Evolutionary conservation across 192 early-diverging fungal genomes (phyloP).

Genomic region (Chytriomyces sp.): DNA sequence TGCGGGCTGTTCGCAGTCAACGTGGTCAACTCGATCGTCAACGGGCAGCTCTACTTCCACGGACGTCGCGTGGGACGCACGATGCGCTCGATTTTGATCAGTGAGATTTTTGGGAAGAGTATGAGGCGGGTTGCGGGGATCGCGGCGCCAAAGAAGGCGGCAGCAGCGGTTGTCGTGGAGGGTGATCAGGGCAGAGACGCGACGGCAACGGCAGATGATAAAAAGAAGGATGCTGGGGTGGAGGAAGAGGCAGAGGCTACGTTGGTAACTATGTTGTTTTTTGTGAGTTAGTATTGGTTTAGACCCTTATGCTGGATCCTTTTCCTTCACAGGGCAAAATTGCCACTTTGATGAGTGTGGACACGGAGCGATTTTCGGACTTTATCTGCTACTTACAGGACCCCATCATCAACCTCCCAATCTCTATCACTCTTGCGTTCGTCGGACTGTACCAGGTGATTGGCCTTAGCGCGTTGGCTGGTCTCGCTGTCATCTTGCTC

Average conservation of each 20-base stretch:
- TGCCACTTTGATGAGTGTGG: slow-evolving; percentile 50
- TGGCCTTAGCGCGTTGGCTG: slow-evolving; percentile 38
- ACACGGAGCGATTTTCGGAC: slow-evolving; percentile 40
- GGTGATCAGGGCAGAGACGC: not conserved
- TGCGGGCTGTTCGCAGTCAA: slow-evolving; percentile 37
- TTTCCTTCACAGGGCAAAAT: slow-evolving; percentile 38
- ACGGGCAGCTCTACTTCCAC: slow-evolving; percentile 49
- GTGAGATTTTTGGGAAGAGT: slow-evolving; percentile 51
- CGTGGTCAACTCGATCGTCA: slow-evolving; percentile 32
- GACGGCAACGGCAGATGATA: slow-evolving; percentile 3
- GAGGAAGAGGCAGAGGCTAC: slow-evolving; percentile 37
- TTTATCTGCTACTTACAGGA: slow-evolving; percentile 39
- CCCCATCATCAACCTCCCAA: slow-evolving; percentile 20
- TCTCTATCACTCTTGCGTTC: slow-evolving; percentile 31
- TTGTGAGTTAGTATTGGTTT: not conserved
- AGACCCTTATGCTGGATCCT: not conserved
- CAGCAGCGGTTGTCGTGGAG: slow-evolving; percentile 8
- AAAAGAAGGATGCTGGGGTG: slow-evolving; percentile 8
- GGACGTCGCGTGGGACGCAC: slow-evolving; percentile 41
- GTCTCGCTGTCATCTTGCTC: slow-evolving; percentile 35
- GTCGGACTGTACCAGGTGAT: slow-evolving; percentile 33
- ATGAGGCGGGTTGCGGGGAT: slow-evolving; percentile 32
- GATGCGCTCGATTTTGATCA: slow-evolving; percentile 41
- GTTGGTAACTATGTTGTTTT: slow-evolving; percentile 41
- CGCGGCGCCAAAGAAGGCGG: slow-evolving; percentile 10